phyloP scores from a whole-genome alignment of 306 rosid species.

The Castanopsis chinensis region DNA sequence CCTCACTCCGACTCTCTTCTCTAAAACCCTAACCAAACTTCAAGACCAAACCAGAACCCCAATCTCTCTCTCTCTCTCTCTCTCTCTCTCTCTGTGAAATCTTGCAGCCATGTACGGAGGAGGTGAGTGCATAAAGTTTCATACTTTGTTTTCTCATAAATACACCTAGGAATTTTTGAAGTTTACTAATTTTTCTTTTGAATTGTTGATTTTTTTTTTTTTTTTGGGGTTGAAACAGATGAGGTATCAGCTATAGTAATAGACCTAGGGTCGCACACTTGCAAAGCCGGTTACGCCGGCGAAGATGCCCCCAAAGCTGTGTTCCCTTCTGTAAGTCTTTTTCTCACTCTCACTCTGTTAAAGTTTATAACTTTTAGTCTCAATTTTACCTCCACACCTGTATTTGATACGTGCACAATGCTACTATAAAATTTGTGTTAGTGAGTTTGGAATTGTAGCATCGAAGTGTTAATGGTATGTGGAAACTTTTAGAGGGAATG shows the following conservation, averaged over 20 bases:
- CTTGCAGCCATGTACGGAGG: slow-evolving; percentile 85
- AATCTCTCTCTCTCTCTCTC: not conserved
- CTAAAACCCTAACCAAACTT: slow-evolving; percentile 1
- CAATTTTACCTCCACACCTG: not conserved
- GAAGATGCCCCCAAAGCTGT: slow-evolving; percentile 99
- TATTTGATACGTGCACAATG: not conserved
- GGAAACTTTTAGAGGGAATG: not conserved
- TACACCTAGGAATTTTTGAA: not conserved
- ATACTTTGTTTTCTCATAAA: not conserved
- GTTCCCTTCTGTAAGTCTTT: slow-evolving; percentile 73
- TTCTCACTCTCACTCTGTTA: not conserved
- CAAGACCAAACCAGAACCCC: not conserved
- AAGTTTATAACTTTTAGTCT: not conserved
- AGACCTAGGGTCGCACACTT: slow-evolving; percentile 94
- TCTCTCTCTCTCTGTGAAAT: not conserved
- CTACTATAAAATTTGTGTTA: not conserved
- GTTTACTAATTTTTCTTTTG: not conserved
- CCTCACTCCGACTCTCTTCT: not conserved
- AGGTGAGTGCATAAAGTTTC: slow-evolving; percentile 51
- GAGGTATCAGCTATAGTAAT: slow-evolving; percentile 93
- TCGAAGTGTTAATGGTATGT: not conserved
- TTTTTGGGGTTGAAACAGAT: slow-evolving; percentile 42
- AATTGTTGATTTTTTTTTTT: not conserved
- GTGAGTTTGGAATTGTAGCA: not conserved
- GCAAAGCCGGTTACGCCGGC: slow-evolving; percentile 98